phyloP scores from a whole-genome alignment of 2,329 filamentous ascomycete species.

The Neopestalotiopsis clavispora region DNA sequence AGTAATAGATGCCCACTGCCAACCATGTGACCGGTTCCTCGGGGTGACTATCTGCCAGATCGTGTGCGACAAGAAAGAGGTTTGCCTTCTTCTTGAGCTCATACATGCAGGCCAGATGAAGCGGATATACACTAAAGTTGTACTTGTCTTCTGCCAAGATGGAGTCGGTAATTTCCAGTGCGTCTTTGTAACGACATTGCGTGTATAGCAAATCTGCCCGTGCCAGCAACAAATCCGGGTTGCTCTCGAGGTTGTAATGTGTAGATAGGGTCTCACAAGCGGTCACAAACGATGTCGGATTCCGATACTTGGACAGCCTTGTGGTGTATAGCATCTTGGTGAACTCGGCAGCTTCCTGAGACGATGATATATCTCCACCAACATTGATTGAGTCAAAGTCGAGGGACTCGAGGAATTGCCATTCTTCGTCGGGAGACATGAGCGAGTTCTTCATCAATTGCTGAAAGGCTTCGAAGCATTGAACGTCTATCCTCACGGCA shows the following conservation, averaged over 20 bases:
- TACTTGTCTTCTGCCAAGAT: slow-evolving; percentile 86
- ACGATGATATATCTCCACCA: slow-evolving; percentile 66
- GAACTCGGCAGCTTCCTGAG: slow-evolving; percentile 90
- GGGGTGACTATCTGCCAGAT: slow-evolving; percentile 88
- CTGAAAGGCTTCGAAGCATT: slow-evolving; percentile 98
- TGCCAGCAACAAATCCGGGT: slow-evolving; percentile 88
- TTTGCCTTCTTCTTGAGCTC: slow-evolving; percentile 87
- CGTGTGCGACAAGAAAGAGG: slow-evolving; percentile 89
- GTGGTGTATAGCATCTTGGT: slow-evolving; percentile 97
- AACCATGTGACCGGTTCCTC: slow-evolving; percentile 92
- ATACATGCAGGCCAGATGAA: slow-evolving; percentile 90
- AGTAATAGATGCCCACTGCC: slow-evolving; percentile 94
- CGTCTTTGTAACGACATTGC: slow-evolving; percentile 90
- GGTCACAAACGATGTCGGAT: slow-evolving; percentile 79
- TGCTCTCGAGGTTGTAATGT: slow-evolving; percentile 85
- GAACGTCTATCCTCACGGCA: slow-evolving; percentile 93
- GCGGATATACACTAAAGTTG: slow-evolving; percentile 85
- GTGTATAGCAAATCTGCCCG: slow-evolving; percentile 92
- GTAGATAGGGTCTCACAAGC: slow-evolving; percentile 91
- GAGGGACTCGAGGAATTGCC: slow-evolving; percentile 84
- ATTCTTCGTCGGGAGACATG: slow-evolving; percentile 87
- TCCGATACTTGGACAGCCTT: slow-evolving; percentile 91
- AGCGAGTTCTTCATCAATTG: slow-evolving; percentile 97
- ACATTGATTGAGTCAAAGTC: slow-evolving; percentile 85
- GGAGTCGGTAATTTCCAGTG: slow-evolving; percentile 80